Evolutionary conservation across 176 grass and related monocot genomes (phyloP), one percentile per base, ranked within the genome.

Genomic region (Zoysia japonica): DNA sequence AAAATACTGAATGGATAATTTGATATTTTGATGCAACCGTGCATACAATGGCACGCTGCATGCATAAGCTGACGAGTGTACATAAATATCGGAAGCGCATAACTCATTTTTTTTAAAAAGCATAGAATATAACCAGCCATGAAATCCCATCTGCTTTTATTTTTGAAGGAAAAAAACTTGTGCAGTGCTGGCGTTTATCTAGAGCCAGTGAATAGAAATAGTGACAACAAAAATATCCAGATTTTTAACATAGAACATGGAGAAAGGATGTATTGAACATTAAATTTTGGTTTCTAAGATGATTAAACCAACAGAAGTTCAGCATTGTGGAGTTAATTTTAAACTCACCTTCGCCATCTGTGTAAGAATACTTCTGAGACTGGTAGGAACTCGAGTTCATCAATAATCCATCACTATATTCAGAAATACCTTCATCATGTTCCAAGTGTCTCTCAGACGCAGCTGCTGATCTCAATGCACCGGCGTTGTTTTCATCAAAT

Each of bases 311-410:
- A 68, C 62, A 77, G 11, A 61, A 77, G 67, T 39, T 46, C 60
- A 62, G 47, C 15, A 85, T 5, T 74, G 55, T 65, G 68, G 40
- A 75, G 17, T 75, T 28, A 28, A 28, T 28, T 28, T 48, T 55
- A 54, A 56, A 81, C 63, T 86, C 88, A 99, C 96, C 86, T 88
- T 96, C 86, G 2, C 84, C 78, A 49, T 87, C 83, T 79, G 82
- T 53, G 70, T 69, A 85, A 78, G 81, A 86, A 76, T 79, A 72
- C 11, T 47, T 71, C 47, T 93, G 88, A 80, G 90, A 82, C 67
- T 89, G 63, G 67, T 89, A 93, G 9, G 83, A 78, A 86, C 73
- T 83, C 5, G 78, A 83, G 65, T 83, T 79, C 64, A 86, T 72
- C 76, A 83, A 79, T 41, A 82, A 71, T 59, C 52, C 88, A 76